Percentiles rank a stretch among this genome's conserved stretches.
Evolutionary conservation across 148 eudicot genomes (phyloP).

Genomic region (Oxyria digyna): DNA sequence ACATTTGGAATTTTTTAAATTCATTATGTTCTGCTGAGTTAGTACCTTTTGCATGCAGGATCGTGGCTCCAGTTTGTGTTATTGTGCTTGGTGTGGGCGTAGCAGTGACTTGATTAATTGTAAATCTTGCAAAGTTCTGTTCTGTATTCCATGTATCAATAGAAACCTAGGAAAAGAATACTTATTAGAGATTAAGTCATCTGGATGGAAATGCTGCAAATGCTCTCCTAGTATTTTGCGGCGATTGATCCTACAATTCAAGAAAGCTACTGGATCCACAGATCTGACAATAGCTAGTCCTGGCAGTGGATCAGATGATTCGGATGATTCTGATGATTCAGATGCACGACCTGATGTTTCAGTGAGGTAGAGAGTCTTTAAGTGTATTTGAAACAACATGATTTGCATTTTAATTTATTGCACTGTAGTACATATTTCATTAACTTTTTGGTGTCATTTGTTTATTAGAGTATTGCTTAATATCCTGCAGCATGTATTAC

Average conservation of each 20-base stretch:
- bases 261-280: slow-evolving; percentile 35
- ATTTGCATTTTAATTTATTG: slow-evolving; percentile 1
- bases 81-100: slow-evolving; percentile 75
- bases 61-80: slow-evolving; percentile 34
- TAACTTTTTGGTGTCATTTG: background rate
- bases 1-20: background rate
- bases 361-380: slow-evolving; percentile 35
- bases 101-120: slow-evolving; percentile 42
- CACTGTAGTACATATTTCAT: background rate
- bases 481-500: too few species aligned
- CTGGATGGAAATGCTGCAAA: slow-evolving; percentile 67
- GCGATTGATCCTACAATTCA: slow-evolving; percentile 36
- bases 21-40: background rate
- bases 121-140: slow-evolving; percentile 43
- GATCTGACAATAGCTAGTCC: slow-evolving; percentile 44
- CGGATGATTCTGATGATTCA: slow-evolving; percentile 58
- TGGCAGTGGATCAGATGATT: slow-evolving; percentile 55
- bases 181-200: slow-evolving; percentile 22
- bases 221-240: slow-evolving; percentile 57
- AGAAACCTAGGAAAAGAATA: slow-evolving; percentile 55
- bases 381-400: background rate
- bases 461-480: background rate
- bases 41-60: slow-evolving; percentile 20
- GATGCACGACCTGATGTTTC: slow-evolving; percentile 33
- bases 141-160: slow-evolving; percentile 48